Percentiles rank a stretch among this genome's conserved stretches.
Conservation (phyloP, 331 rosid species). For the Quercus lobata region DNA sequence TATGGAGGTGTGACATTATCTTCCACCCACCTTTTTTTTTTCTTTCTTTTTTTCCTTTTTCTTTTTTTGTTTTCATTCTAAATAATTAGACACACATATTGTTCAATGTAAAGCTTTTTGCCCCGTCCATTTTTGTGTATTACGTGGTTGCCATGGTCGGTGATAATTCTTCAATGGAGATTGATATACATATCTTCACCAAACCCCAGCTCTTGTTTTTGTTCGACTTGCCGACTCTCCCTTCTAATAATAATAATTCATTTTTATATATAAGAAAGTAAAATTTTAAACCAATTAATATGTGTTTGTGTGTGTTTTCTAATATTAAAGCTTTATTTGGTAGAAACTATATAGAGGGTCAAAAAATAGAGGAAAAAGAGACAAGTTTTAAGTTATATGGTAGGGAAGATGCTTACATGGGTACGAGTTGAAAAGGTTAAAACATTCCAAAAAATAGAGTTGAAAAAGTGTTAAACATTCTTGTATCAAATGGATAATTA, state of each 20-base stretch:
- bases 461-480: no score
- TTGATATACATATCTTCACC: neutral
- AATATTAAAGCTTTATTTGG: no score
- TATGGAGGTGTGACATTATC: constrained; percentile 14
- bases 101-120: neutral
- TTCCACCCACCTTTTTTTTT: neutral
- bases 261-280: no score
- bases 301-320: no score
- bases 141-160: constrained; percentile 18
- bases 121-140: neutral
- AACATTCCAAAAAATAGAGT: no score
- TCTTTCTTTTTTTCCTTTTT: neutral
- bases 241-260: neutral
- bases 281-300: no score
- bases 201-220: neutral
- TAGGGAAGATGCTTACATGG: no score
- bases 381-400: no score
- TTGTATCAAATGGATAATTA: no score
- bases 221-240: neutral
- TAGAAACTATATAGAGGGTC: no score
- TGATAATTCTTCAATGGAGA: neutral
- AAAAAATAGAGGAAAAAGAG: no score
- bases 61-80: neutral
- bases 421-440: no score
- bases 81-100: neutral